Percentiles rank a stretch among this genome's conserved stretches.
These are phyloP conservation scores for Rhodotorula sp. DNA, from an alignment of 1,284 basidiomycete genomes.

Conservation along the genomic window DNA sequence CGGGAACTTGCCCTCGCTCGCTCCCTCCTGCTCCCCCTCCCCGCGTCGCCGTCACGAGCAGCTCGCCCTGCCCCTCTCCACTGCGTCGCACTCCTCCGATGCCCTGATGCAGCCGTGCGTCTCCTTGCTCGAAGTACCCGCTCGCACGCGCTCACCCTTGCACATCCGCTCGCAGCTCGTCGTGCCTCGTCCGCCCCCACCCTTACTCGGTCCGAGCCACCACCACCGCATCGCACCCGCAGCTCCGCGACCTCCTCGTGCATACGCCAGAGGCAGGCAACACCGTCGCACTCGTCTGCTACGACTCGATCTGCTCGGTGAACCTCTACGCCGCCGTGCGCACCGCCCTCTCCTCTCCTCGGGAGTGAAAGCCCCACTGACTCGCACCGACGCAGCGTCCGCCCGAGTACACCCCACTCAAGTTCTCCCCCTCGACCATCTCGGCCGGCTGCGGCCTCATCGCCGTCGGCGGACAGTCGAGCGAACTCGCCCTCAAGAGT, in stretches of 20 bases:
- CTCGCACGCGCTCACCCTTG: neutral
- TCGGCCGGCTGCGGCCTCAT: slow-evolving; percentile 60
- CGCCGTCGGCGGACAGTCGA: slow-evolving; percentile 77
- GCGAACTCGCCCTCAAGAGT: slow-evolving; percentile 70
- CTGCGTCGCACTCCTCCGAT: neutral
- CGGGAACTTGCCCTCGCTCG: neutral
- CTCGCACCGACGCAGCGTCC: neutral
- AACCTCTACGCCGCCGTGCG: slow-evolving; percentile 14
- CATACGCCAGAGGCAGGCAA: slow-evolving; percentile 18
- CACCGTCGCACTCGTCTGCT: slow-evolving; percentile 19
- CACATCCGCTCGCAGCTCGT: neutral
- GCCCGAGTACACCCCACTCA: slow-evolving; percentile 30
- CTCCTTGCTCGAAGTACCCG: fast-evolving
- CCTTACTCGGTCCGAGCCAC: slow-evolving; percentile 18
- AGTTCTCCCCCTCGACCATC: slow-evolving; percentile 63
- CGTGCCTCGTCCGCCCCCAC: slow-evolving; percentile 8
- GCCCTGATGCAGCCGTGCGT: slow-evolving; percentile 8
- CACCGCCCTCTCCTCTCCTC: too few relatives aligned
- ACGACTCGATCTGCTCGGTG: slow-evolving; percentile 31
- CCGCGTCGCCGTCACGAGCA: neutral
- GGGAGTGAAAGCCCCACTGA: neutral
- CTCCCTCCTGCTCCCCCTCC: neutral
- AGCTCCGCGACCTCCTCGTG: slow-evolving; percentile 37
- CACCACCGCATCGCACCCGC: slow-evolving; percentile 28
- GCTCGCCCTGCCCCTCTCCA: neutral